phyloP scores from a whole-genome alignment of 2,329 filamentous ascomycete species.

The Aspergillus carbonarius region DNA sequence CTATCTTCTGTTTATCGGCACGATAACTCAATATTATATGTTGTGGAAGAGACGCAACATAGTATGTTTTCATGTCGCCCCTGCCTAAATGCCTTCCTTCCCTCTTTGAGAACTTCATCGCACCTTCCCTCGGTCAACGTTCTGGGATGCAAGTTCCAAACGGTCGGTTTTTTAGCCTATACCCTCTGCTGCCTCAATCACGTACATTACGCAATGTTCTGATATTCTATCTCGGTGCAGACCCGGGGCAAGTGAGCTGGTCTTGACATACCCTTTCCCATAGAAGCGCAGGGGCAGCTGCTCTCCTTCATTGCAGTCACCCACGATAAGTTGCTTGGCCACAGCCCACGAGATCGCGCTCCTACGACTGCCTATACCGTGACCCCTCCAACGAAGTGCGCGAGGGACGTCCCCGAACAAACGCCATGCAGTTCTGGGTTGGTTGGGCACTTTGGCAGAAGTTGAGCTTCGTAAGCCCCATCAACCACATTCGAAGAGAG shows the following conservation, averaged over 20 bases:
- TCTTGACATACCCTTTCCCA: neutral
- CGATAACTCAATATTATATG: neutral
- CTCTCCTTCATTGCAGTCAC: neutral
- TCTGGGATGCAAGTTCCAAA: neutral
- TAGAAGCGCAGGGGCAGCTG: neutral
- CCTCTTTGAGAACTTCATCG: neutral
- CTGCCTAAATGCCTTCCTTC: neutral
- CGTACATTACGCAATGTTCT: neutral
- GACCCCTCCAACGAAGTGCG: neutral
- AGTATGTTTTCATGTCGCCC: neutral
- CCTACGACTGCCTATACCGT: neutral
- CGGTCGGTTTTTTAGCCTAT: neutral
- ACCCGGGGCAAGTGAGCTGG: no score
- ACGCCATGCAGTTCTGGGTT: conserved; percentile 57
- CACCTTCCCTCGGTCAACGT: neutral
- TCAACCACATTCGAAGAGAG: neutral
- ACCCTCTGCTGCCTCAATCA: neutral
- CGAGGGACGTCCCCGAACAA: neutral
- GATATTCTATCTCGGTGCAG: neutral
- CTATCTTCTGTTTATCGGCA: no score
- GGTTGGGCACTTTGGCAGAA: conserved; percentile 83
- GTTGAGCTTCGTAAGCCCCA: conserved; percentile 76
- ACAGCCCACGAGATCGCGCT: neutral
- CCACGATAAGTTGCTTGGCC: neutral
- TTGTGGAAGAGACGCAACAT: neutral